A percentile compares a stretch with the other conserved stretches of the same genome.
These are phyloP conservation scores for Brachypodium distachyon DNA, from an alignment of 202 grass and related monocot species.

Conservation along the genomic window DNA sequence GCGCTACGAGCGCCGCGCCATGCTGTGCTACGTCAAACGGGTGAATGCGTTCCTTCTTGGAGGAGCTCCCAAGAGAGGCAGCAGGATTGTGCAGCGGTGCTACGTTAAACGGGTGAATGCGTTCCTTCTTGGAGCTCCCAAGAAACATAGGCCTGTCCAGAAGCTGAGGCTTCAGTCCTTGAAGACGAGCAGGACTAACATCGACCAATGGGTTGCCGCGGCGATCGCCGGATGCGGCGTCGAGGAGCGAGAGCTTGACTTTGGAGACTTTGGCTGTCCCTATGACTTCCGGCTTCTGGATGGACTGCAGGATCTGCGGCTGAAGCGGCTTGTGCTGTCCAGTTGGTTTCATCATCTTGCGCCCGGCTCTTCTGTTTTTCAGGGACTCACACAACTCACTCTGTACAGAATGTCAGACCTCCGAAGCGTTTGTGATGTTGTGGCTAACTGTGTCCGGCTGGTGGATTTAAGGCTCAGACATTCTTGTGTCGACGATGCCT, in stretches of 20 bases:
- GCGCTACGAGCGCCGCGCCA: neutral
- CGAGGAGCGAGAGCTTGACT: constrained; percentile 17
- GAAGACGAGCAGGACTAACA: neutral
- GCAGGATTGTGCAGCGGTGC: neutral
- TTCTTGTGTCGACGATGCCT: neutral
- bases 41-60: constrained; percentile 9
- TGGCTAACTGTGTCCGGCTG: neutral
- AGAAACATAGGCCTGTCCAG: neutral
- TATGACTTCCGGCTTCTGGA: neutral
- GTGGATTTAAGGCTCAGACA: neutral
- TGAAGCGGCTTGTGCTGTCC: neutral
- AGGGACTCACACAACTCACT: constrained; percentile 13
- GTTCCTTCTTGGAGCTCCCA: neutral
- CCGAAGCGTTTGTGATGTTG: neutral
- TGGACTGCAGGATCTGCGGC: neutral
- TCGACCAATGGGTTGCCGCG: constrained; percentile 9
- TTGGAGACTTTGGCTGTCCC: neutral
- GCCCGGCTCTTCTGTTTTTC: neutral
- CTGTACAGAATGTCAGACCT: neutral
- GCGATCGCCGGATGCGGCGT: constrained; percentile 9
- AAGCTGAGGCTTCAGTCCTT: constrained; percentile 23
- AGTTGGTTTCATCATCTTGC: neutral
- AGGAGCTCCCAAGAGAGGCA: neutral
- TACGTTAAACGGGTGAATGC: constrained; percentile 9
- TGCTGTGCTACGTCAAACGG: constrained; percentile 6